phyloP scores from a whole-genome alignment of 2,329 filamentous ascomycete species.

The Penicillium sp. region DNA sequence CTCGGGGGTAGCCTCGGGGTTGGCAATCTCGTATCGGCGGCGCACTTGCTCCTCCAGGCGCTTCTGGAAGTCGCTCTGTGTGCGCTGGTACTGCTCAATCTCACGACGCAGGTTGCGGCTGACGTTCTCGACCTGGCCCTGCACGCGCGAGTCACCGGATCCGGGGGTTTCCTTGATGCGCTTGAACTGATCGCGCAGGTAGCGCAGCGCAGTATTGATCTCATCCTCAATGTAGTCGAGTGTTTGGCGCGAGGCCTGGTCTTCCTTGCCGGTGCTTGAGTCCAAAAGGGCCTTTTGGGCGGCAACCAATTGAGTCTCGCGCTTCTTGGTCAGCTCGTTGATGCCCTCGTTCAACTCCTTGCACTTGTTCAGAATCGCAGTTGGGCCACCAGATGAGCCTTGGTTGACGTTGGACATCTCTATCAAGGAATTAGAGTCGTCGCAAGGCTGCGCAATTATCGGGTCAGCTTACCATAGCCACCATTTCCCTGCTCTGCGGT shows the following conservation, averaged over 20 bases:
- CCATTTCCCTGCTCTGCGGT: conserved; percentile 37
- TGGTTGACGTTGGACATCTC: conserved; percentile 45
- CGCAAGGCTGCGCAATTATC: conserved; percentile 10
- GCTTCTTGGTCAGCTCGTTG: conserved; percentile 67
- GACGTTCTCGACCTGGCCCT: conserved; percentile 75
- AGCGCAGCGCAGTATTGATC: conserved; percentile 80
- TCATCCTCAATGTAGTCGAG: conserved; percentile 73
- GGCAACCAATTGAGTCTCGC: conserved; percentile 48
- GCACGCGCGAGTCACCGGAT: conserved; percentile 69
- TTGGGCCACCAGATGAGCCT: conserved; percentile 56
- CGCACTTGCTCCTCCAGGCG: conserved; percentile 80
- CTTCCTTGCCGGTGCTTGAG: conserved; percentile 68
- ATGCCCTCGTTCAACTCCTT: conserved; percentile 76
- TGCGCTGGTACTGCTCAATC: conserved; percentile 76
- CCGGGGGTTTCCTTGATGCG: conserved; percentile 79
- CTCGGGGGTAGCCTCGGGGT: conserved; percentile 73
- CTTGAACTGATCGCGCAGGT: conserved; percentile 75
- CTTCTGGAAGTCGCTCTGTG: conserved; percentile 78
- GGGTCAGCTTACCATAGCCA: conserved; percentile 36
- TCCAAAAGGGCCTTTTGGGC: conserved; percentile 72
- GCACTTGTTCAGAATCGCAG: conserved; percentile 81
- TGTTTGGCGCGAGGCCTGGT: conserved; percentile 64
- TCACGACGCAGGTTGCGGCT: conserved; percentile 77
- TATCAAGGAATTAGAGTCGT: conserved; percentile 23
- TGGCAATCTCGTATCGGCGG: conserved; percentile 86